Conservation (phyloP, 768 basidiomycete species). For the Rhizopogon rudus region DNA sequence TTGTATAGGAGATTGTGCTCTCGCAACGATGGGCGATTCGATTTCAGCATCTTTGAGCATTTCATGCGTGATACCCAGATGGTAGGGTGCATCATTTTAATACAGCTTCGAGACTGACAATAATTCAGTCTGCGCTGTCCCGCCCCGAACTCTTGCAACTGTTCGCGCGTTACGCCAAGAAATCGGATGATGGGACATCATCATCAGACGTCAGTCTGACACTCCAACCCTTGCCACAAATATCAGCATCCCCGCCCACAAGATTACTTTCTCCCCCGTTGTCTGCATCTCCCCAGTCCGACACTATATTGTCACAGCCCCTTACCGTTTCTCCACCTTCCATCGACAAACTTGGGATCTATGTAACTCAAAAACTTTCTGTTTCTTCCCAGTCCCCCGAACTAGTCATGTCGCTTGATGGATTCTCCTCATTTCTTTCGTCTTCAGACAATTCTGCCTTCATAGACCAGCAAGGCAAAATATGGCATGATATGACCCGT, state of each 20-base stretch:
- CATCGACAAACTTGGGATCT: neutral
- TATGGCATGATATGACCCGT: constrained; percentile 82
- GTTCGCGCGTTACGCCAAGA: constrained; percentile 32
- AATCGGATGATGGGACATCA: neutral
- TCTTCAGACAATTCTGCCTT: constrained; percentile 72
- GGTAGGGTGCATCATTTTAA: constrained; percentile 24
- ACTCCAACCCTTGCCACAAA: neutral
- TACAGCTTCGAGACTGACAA: constrained; percentile 9
- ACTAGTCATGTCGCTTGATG: constrained; percentile 44
- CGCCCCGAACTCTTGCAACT: constrained; percentile 28
- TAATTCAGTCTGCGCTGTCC: constrained; percentile 30
- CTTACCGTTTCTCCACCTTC: neutral
- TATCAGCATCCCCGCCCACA: neutral
- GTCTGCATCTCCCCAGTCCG: constrained; percentile 6
- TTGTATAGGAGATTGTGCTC: constrained; percentile 46
- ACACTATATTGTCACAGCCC: neutral
- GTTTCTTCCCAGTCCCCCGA: neutral
- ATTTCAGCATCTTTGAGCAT: constrained; percentile 35
- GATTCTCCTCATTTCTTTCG: constrained; percentile 74
- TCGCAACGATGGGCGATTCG: constrained; percentile 27
- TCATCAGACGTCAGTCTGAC: neutral
- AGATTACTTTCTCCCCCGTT: neutral
- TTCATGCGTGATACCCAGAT: constrained; percentile 54
- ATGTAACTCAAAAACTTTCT: constrained; percentile 1
- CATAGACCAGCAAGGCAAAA: constrained; percentile 43